phyloP scores from a whole-genome alignment of 1,139 yeast genomes.

The Taphrina sp. region DNA sequence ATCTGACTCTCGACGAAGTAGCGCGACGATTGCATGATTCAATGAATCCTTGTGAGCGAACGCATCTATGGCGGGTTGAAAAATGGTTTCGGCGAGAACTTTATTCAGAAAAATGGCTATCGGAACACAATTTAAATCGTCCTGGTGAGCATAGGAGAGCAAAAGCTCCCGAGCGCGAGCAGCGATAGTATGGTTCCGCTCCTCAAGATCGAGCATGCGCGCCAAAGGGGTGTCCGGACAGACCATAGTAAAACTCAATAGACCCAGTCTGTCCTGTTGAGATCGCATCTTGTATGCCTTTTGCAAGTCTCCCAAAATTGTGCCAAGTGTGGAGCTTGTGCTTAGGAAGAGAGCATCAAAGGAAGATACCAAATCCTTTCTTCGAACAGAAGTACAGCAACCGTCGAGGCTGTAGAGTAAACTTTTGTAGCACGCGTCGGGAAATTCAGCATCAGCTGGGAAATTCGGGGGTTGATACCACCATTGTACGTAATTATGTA shows the following conservation, averaged over 20 bases:
- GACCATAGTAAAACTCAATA: not conserved
- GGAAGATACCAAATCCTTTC: conserved; percentile 10
- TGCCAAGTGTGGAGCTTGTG: conserved; percentile 15
- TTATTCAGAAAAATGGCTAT: conserved; percentile 7
- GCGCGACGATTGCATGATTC: conserved; percentile 5
- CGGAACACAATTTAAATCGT: conserved; percentile 6
- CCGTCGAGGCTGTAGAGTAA: not conserved
- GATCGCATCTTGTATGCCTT: conserved; percentile 1
- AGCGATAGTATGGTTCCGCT: not conserved
- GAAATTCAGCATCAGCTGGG: conserved; percentile 8
- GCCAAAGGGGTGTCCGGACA: conserved; percentile 6
- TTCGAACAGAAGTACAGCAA: conserved; percentile 2
- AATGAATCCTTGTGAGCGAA: conserved; percentile 11
- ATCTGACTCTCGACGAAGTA: not conserved
- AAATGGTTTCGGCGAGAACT: conserved; percentile 1
- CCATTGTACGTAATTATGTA: conserved; percentile 21
- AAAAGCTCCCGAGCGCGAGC: conserved; percentile 8
- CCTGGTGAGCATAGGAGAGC: not conserved
- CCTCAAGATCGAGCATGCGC: conserved; percentile 3
- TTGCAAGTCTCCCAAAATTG: conserved; percentile 13
- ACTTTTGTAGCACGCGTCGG: conserved; percentile 2
- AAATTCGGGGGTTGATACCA: conserved; percentile 26
- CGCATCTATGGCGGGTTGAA: not conserved
- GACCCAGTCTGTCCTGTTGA: not conserved
- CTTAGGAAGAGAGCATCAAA: conserved; percentile 13